Evolutionary conservation across 495 filamentous ascomycete species (phyloP).

Genomic region (Aspergillus sclerotioniger): DNA sequence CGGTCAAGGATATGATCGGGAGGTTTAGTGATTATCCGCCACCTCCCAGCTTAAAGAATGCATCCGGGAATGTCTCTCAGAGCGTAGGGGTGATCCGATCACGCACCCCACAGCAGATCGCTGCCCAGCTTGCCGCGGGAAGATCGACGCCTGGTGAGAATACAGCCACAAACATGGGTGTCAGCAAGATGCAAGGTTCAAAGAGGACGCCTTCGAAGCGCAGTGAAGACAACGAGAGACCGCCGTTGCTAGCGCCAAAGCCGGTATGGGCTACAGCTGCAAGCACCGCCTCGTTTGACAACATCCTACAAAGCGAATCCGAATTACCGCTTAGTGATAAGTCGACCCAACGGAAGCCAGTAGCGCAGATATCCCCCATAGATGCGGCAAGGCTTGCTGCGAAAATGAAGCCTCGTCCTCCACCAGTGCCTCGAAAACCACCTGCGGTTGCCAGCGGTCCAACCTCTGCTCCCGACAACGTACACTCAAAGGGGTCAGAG

Average conservation of each 20-base stretch:
- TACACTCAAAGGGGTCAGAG: neutral
- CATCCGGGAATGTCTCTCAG: slow-evolving; percentile 13
- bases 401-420: slow-evolving; percentile 17
- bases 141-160: slow-evolving; percentile 21
- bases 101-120: slow-evolving; percentile 31
- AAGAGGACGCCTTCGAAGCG: neutral
- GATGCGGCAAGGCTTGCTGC: slow-evolving; percentile 12
- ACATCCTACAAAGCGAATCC: slow-evolving; percentile 5
- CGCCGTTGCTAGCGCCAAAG: slow-evolving; percentile 10
- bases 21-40: slow-evolving; percentile 30
- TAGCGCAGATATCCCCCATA: neutral
- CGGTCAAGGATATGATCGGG: slow-evolving; percentile 45
- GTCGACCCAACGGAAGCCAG: slow-evolving; percentile 13
- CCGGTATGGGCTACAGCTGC: slow-evolving; percentile 10
- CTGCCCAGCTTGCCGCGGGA: slow-evolving; percentile 37
- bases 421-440: slow-evolving; percentile 18
- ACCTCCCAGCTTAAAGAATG: slow-evolving; percentile 6
- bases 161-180: slow-evolving; percentile 2
- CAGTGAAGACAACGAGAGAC: slow-evolving; percentile 4
- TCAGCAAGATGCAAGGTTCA: neutral
- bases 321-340: neutral
- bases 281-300: slow-evolving; percentile 2
- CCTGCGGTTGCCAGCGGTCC: neutral
- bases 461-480: neutral
- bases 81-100: slow-evolving; percentile 17